These are phyloP conservation scores for Microdochium nivale DNA, from an alignment of 2,329 filamentous ascomycete genomes.

Conservation along the genomic window DNA sequence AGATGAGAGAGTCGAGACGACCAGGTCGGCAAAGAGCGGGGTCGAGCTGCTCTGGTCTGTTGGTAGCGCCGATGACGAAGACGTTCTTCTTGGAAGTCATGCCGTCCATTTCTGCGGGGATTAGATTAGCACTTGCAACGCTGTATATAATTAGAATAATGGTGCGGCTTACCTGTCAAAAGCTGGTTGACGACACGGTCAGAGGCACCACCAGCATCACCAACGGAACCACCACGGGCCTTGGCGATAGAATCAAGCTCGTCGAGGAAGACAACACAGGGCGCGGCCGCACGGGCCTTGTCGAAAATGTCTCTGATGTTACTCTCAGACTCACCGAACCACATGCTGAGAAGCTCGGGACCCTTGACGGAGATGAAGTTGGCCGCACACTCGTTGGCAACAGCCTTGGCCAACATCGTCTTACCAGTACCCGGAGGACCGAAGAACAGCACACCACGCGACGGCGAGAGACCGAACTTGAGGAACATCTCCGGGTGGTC, in stretches of 20 bases:
- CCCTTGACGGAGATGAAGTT: slow-evolving; percentile 99
- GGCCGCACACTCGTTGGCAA: slow-evolving; percentile 97
- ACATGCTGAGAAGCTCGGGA: slow-evolving; percentile 97
- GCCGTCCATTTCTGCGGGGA: slow-evolving; percentile 78
- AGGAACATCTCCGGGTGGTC: slow-evolving; percentile 99
- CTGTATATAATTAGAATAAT: not conserved
- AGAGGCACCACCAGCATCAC: slow-evolving; percentile 94
- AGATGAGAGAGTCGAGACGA: slow-evolving; percentile 97
- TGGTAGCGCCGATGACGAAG: slow-evolving; percentile 98
- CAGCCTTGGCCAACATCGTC: slow-evolving; percentile 97
- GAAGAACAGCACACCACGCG: slow-evolving; percentile 97
- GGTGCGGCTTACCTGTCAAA: slow-evolving; percentile 65
- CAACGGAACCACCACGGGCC: slow-evolving; percentile 92
- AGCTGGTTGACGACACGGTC: slow-evolving; percentile 99
- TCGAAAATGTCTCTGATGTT: slow-evolving; percentile 99
- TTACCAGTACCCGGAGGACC: slow-evolving; percentile 99
- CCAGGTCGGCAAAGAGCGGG: slow-evolving; percentile 96
- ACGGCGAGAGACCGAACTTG: slow-evolving; percentile 98
- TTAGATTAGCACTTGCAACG: slow-evolving; percentile 16
- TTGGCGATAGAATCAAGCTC: slow-evolving; percentile 99
- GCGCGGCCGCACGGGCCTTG: slow-evolving; percentile 95
- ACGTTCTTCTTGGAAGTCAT: slow-evolving; percentile 99
- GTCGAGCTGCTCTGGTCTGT: slow-evolving; percentile 96
- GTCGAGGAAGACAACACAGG: slow-evolving; percentile 97
- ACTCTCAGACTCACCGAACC: slow-evolving; percentile 99